phyloP scores from a whole-genome alignment of 2,329 filamentous ascomycete genomes.

The Didymella lethalis region DNA sequence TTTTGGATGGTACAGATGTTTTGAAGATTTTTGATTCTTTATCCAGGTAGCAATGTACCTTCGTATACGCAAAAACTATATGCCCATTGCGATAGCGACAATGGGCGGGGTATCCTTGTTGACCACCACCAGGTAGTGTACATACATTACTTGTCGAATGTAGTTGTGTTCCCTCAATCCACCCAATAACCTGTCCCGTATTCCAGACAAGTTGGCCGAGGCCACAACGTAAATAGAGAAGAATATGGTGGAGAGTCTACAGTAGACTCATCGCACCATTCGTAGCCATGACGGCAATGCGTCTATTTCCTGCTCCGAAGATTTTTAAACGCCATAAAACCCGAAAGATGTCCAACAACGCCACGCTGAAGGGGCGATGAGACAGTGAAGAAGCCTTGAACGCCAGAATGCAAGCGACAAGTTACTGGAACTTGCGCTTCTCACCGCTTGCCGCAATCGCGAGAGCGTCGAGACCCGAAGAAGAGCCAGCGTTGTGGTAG shows the following conservation, averaged over 20 bases:
- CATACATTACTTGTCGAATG: background rate
- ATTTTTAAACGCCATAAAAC: constrained; percentile 33
- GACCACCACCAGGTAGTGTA: constrained; percentile 4
- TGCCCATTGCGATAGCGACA: constrained; percentile 4
- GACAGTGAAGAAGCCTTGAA: constrained; percentile 10
- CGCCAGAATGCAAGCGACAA: constrained; percentile 3
- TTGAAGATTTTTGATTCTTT: constrained; percentile 8
- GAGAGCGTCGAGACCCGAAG: constrained; percentile 49
- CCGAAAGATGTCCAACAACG: constrained; percentile 22
- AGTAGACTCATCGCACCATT: constrained; percentile 32
- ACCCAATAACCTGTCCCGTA: background rate
- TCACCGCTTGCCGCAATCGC: constrained; percentile 49
- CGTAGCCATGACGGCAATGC: constrained; percentile 53
- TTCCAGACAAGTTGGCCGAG: constrained; percentile 1
- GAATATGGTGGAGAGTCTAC: background rate
- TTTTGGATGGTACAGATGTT: background rate
- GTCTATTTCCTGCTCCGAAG: constrained; percentile 44
- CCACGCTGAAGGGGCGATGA: constrained; percentile 19
- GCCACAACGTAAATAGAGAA: background rate
- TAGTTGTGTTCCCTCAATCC: background rate
- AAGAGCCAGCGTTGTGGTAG: constrained; percentile 36
- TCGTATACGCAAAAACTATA: constrained; percentile 11
- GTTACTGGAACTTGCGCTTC: constrained; percentile 49
- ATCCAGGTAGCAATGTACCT: constrained; percentile 11
- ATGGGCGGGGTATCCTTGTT: constrained; percentile 25